Conservation (phyloP, 169 alveolate genomes). For the Babesia sp. region DNA sequence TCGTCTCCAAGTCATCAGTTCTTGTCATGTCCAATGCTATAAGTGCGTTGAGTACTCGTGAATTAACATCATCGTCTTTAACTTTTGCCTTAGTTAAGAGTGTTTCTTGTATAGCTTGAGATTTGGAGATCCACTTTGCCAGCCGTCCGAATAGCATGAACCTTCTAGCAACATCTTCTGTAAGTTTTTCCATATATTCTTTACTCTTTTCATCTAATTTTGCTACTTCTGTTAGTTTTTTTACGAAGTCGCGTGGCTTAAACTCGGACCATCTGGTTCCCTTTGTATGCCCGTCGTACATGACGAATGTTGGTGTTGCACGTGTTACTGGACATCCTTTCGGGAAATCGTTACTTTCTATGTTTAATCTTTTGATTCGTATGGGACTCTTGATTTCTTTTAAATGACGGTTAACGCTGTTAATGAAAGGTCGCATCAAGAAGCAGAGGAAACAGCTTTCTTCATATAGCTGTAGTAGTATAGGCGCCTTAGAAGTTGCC, state of each 20-base stretch:
- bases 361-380: slow-evolving; percentile 66
- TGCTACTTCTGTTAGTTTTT: slow-evolving; percentile 36
- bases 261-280: slow-evolving; percentile 61
- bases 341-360: slow-evolving; percentile 75
- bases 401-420: slow-evolving; percentile 56
- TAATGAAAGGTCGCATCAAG: slow-evolving; percentile 73
- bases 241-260: slow-evolving; percentile 59
- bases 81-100: slow-evolving; percentile 22
- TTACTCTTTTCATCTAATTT: slow-evolving; percentile 27
- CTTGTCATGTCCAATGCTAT: slow-evolving; percentile 50
- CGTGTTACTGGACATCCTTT: slow-evolving; percentile 66
- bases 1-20: slow-evolving; percentile 44
- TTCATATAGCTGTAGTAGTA: slow-evolving; percentile 63
- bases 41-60: slow-evolving; percentile 20
- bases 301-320: slow-evolving; percentile 73
- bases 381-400: slow-evolving; percentile 49
- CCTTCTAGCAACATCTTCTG: slow-evolving; percentile 45
- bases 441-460: slow-evolving; percentile 75
- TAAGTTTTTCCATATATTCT: slow-evolving; percentile 19
- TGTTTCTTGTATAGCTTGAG: slow-evolving; percentile 43
- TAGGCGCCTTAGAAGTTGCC: slow-evolving; percentile 38
- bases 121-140: slow-evolving; percentile 46
- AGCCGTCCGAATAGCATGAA: slow-evolving; percentile 42
- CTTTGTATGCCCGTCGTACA: slow-evolving; percentile 28
- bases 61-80: slow-evolving; percentile 19